Base-by-base conservation (phyloP, 1,284 basidiomycete genomes). In the Sanghuangporus sanghuang region DNA sequence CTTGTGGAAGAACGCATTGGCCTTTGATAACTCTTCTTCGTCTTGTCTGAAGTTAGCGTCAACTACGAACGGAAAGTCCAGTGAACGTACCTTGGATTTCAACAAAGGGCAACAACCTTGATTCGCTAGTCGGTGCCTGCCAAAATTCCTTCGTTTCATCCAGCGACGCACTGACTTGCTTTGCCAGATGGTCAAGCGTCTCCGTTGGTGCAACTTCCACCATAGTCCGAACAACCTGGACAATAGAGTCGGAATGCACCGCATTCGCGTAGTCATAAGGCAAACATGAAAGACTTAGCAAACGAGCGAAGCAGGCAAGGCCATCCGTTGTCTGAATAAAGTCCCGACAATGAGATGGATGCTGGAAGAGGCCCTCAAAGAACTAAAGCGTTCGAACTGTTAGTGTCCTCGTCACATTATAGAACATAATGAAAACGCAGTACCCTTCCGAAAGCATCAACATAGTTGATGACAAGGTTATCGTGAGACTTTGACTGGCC, bases 281-380 rank as follows among this genome's bases (percentile, higher is more conserved):
- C 44, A 97, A 79, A 71, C 92, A 96, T 5, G 95, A 92, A 36
- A 96, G 79, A 39, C 85, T 83, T 58, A 94, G 92, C 35, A 98
- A 80, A 65, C 82, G 81, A 58, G 95, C 87, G 27, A 99, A 77
- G 62, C 84, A 82, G 49, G 87, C 81, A 16, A 98, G 80, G 12
- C 94, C 93, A 64, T 92, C 89, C 2, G 85, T 81, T 59, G 84
- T 82, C 18, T 79, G 76, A 67, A 98, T 85, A 73, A 99, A 98
- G 68, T 98, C 96, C 66, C 88, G 87, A 79, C 92, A 94, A 73
- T 98, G 93, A 39, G 86, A 36, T 67, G 8, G 87, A 71, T 93
- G 95, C 70, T 96, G 95, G 77, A 99, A 95, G 55, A 99, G 83
- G 8, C 96, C 95, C 72, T 96, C 94, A 62, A 98, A 80, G 71